A percentile compares a stretch with the other conserved stretches of the same genome.
Evolutionary conservation across 2,329 filamentous ascomycete genomes (phyloP).

Genomic region (Exserohilum turcica): DNA sequence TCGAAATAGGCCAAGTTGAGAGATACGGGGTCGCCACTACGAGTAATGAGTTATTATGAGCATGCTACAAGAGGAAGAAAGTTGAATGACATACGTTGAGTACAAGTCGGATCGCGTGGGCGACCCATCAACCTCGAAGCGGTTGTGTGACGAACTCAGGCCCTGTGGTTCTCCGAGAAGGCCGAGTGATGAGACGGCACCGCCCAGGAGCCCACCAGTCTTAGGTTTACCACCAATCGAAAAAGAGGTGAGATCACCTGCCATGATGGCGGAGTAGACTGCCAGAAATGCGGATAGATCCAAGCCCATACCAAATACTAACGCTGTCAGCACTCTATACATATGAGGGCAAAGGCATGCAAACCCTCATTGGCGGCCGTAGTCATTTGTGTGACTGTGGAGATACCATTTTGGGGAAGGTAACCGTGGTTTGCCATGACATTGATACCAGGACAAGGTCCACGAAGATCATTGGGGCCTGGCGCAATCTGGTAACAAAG

Average conservation of each 20-base stretch:
- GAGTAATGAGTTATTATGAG: background rate
- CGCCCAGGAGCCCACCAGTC: slow-evolving; percentile 20
- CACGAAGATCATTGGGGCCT: slow-evolving; percentile 12
- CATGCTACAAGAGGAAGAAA: background rate
- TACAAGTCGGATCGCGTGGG: slow-evolving; percentile 16
- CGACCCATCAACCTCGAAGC: slow-evolving; percentile 27
- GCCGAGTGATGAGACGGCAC: slow-evolving; percentile 20
- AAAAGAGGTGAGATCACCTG: slow-evolving; percentile 19
- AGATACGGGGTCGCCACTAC: slow-evolving; percentile 5
- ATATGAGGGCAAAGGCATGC: background rate
- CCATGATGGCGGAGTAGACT: slow-evolving; percentile 17
- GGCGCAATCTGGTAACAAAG: slow-evolving; percentile 7
- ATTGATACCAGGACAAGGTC: slow-evolving; percentile 11
- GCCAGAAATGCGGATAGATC: slow-evolving; percentile 22
- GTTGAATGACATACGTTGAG: slow-evolving; percentile 2
- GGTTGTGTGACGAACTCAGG: slow-evolving; percentile 23
- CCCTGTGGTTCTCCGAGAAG: slow-evolving; percentile 21
- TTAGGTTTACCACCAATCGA: slow-evolving; percentile 22
- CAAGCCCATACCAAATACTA: slow-evolving; percentile 19
- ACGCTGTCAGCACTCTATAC: slow-evolving; percentile 15
- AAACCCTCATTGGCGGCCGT: slow-evolving; percentile 10
- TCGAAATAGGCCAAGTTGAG: slow-evolving; percentile 7
- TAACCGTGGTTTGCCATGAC: slow-evolving; percentile 13
- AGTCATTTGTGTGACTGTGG: slow-evolving; percentile 10
- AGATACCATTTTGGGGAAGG: slow-evolving; percentile 8